Conservation (phyloP, 2,329 filamentous ascomycete species). For the Aspergillus sp. region DNA sequence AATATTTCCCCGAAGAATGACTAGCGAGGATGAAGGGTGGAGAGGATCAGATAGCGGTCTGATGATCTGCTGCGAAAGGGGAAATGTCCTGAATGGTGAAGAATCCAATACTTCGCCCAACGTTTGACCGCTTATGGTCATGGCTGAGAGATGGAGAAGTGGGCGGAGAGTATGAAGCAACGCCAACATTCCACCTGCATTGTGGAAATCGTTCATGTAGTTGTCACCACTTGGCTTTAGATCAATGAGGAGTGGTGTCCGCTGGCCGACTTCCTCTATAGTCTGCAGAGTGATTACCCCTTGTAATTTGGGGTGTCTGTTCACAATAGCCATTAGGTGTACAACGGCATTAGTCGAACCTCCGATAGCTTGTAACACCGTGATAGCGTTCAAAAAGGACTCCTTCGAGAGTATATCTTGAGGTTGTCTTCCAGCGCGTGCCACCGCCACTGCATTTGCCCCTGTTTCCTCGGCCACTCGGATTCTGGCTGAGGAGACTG, state of each 20-base stretch:
- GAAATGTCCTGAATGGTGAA: conserved; percentile 46
- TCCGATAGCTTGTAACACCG: conserved; percentile 57
- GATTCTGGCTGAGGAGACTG: conserved; percentile 55
- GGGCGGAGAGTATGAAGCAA: conserved; percentile 51
- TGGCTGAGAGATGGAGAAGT: conserved; percentile 49
- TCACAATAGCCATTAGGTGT: conserved; percentile 57
- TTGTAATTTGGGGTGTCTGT: conserved; percentile 52
- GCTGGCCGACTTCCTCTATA: conserved; percentile 52
- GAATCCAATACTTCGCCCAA: conserved; percentile 50
- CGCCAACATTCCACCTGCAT: conserved; percentile 55
- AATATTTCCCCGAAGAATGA: conserved; percentile 51
- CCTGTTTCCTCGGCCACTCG: conserved; percentile 59
- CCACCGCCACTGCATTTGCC: conserved; percentile 50
- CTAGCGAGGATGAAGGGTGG: conserved; percentile 48
- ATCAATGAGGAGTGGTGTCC: conserved; percentile 52
- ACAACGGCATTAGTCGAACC: conserved; percentile 60
- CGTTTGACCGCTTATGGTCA: conserved; percentile 52
- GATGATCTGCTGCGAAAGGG: conserved; percentile 47
- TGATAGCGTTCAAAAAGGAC: conserved; percentile 57
- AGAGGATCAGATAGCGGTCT: conserved; percentile 49
- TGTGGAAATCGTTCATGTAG: conserved; percentile 59
- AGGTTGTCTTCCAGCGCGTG: conserved; percentile 42
- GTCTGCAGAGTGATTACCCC: conserved; percentile 50
- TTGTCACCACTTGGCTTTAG: conserved; percentile 58
- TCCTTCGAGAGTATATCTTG: conserved; percentile 50